Evolutionary conservation across 768 basidiomycete species (phyloP), one percentile per base, ranked within the genome.

Genomic region (Nidularia pulvinata): DNA sequence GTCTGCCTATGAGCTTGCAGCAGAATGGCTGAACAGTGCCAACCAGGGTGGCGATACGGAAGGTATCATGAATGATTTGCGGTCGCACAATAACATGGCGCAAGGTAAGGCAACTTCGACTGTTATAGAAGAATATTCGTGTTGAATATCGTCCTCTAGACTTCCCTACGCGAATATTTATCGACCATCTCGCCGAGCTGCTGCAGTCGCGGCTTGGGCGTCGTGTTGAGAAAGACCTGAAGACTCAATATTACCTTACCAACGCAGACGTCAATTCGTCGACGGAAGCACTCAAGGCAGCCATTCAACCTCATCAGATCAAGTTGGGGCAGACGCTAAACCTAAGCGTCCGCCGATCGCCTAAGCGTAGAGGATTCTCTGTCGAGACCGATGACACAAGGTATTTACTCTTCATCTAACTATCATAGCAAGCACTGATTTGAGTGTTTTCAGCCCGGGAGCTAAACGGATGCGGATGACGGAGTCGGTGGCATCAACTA

Each of bases 101-200:
- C 73, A 76, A 69, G 75, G 79, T 79, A 11, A n/a, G 70, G 51
- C 46, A 43, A 48, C 19, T 7, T 36, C 7, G 7, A 10, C 16
- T 9, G 25, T 25, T 45, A 33, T 10, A 39, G 42, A 19, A 11
- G 10, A 19, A 5, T n/a, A n/a, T n/a, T n/a, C n/a, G 14, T 45
- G 13, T 30, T 45, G n/a, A 7, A 43, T 46, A 7, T 16, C 43
- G 16, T 5, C 25, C 10, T 33, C 1, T 49, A 79, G 77, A 74
- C 16, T 82, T 81, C 55, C 79, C 79, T n/a, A 61, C 75, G 6
- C 65, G 68, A 35, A 70, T 73, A 14, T 83, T 85, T 57, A 58
- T 83, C 16, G 76, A 80, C 30, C 79, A 82, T 42, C 61, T 84
- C 4, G 74, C 75, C 54, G 69, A 71, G 33, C 66, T 84, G 30